Evolutionary conservation across 2,329 filamentous ascomycete genomes (phyloP).

Genomic region (Fusarium decemcellulare): DNA sequence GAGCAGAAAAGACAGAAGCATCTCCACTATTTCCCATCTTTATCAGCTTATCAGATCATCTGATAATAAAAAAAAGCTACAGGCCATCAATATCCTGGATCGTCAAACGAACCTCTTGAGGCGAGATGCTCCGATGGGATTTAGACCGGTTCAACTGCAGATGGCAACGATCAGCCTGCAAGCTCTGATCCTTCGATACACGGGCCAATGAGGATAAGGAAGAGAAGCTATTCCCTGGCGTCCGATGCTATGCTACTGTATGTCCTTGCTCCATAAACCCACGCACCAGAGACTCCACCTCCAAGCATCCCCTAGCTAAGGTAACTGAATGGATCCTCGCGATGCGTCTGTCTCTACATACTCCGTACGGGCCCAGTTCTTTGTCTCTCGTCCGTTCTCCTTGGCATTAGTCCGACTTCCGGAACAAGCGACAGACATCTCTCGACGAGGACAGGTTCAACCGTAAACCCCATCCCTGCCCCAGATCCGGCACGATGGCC

Average conservation of each 20-base stretch:
- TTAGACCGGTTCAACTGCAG: slow-evolving; percentile 1
- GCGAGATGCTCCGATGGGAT: background rate
- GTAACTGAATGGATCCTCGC: background rate
- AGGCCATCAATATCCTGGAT: slow-evolving; percentile 17
- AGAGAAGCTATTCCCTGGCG: background rate
- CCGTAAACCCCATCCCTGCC: slow-evolving; percentile 8
- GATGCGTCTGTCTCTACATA: background rate
- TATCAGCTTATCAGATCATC: slow-evolving; percentile 38
- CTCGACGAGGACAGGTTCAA: background rate
- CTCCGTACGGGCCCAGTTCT: background rate
- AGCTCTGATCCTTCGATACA: background rate
- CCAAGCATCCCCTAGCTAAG: background rate
- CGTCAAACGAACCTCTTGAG: slow-evolving; percentile 1
- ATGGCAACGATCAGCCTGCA: slow-evolving; percentile 20
- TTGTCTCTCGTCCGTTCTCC: slow-evolving; percentile 1
- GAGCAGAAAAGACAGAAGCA: background rate
- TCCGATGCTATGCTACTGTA: slow-evolving; percentile 14
- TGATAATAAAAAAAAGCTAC: slow-evolving; percentile 28
- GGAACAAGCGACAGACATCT: slow-evolving; percentile 12
- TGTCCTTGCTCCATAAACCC: background rate
- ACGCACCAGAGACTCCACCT: slow-evolving; percentile 26
- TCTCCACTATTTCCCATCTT: slow-evolving; percentile 6
- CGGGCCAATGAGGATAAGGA: slow-evolving; percentile 7
- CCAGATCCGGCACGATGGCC: slow-evolving; percentile 9
- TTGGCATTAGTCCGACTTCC: slow-evolving; percentile 38